These are phyloP conservation scores for Lepiota venenata DNA, from an alignment of 768 basidiomycete species.

Conservation along the genomic window DNA sequence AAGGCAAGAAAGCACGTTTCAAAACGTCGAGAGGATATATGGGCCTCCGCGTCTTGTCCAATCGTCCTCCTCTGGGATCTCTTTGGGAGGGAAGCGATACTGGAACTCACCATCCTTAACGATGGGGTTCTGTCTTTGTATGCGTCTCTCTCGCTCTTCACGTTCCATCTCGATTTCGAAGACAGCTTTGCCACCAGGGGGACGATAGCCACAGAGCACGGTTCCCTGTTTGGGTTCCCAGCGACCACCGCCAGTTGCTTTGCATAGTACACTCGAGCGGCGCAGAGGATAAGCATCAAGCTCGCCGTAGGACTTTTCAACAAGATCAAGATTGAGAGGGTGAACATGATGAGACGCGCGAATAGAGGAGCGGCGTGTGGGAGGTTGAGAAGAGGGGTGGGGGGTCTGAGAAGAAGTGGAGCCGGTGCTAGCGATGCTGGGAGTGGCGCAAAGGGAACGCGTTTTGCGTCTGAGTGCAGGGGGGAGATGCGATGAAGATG, in stretches of 20 bases:
- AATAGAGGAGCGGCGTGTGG: constrained; percentile 26
- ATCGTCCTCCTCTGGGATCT: constrained; percentile 8
- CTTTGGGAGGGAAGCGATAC: constrained; percentile 50
- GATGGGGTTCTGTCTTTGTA: constrained; percentile 56
- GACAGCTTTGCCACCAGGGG: constrained; percentile 63
- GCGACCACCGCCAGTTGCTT: constrained; percentile 75
- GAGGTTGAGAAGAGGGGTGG: constrained; percentile 10
- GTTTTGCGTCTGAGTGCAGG: constrained; percentile 25
- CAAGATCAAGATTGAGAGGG: constrained; percentile 27
- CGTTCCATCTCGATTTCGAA: constrained; percentile 71
- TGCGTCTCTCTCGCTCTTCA: constrained; percentile 51
- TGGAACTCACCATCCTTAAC: constrained; percentile 65
- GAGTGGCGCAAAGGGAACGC: constrained; percentile 26
- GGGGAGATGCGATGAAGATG: constrained; percentile 19
- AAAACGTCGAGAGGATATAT: constrained; percentile 62
- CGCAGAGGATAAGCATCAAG: constrained; percentile 72
- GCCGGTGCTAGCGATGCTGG: constrained; percentile 32
- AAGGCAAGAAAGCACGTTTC: constrained; percentile 18
- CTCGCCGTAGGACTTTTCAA: constrained; percentile 58
- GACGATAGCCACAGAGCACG: constrained; percentile 43
- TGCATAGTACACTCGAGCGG: constrained; percentile 66
- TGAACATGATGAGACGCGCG: constrained; percentile 34
- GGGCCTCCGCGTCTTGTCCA: constrained; percentile 28
- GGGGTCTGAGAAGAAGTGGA: constrained; percentile 30
- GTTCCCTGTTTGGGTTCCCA: constrained; percentile 67